Evolutionary conservation across 306 rosid genomes (phyloP), one percentile per base, ranked within the genome.

Genomic region (Ammopiptanthus mongolicus): DNA sequence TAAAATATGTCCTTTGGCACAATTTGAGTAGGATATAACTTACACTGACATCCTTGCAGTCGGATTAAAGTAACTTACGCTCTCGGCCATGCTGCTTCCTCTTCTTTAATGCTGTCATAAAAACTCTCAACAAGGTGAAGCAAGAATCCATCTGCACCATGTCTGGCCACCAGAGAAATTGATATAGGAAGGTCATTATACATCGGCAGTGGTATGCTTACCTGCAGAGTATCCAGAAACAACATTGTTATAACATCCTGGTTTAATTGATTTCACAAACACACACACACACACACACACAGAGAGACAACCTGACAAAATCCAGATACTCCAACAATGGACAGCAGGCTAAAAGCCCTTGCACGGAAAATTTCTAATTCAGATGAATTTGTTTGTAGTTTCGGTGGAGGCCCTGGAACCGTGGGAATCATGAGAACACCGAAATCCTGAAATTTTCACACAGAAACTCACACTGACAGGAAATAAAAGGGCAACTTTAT

Each of bases 281-380:
- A 59, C 37, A 34, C n/a, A 12, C 1, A 68, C 52, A 48, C 4
- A 39, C 3, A 53, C 0, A 62, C 14, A 36, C 3, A 8, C n/a
- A 62, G 25, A 65, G 8, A 57, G 18, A 69, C 5, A 81, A 87
- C 98, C 93, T 95, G 99, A 78, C 97, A 92, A 74, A 90, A 86
- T 71, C 97, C 97, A 22, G 99, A 92, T 50, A 92, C 92, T 58
- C 92, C 97, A 44, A 89, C 97, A 77, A 95, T 85, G 67, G 99
- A 90, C 15, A 86, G 87, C 81, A 95, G 79, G 85, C 93, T 84
- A 76, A 86, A 88, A 41, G 93, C 93, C 72, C 75, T 86, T 17
- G 85, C 88, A 36, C 89, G 97, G 56, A 86, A 88, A n/a, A 33
- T 25, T 23, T 84, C 96, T 21, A 88, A 80, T 15, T 80, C 78